Conservation (phyloP, 768 basidiomycete genomes). For the Rubroboletus satanas region DNA sequence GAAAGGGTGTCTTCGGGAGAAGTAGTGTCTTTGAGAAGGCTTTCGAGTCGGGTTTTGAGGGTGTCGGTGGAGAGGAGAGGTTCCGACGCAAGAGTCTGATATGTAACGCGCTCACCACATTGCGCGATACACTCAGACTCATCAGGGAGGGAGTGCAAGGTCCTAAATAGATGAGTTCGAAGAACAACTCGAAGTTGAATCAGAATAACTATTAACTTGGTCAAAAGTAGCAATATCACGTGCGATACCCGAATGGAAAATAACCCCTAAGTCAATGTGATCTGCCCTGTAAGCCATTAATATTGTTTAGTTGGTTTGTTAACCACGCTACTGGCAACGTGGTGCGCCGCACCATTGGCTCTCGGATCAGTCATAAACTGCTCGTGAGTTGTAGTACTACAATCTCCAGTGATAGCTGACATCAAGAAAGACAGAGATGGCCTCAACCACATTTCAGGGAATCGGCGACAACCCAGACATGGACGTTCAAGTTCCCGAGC, state of each 20-base stretch:
- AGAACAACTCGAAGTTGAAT: background rate
- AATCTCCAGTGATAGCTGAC: background rate
- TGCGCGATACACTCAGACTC: conserved; percentile 18
- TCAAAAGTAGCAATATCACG: background rate
- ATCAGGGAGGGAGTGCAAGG: conserved; percentile 3
- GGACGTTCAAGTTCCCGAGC: no score
- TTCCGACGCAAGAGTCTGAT: conserved; percentile 10
- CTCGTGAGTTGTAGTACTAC: background rate
- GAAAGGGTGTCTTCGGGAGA: conserved; percentile 79
- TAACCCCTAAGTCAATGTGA: background rate
- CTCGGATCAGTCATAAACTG: background rate
- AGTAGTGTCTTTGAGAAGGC: conserved; percentile 61
- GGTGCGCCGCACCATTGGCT: no score
- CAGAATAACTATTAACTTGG: background rate
- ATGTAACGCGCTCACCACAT: conserved; percentile 10
- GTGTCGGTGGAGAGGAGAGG: conserved; percentile 10
- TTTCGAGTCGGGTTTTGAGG: conserved; percentile 26
- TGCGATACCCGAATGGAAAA: background rate
- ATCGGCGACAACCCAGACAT: no score
- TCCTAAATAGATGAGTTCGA: background rate
- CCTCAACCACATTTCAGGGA: no score
- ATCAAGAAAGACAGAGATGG: background rate
- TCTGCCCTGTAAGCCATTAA: background rate
- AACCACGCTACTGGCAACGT: background rate
- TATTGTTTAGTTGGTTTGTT: background rate